phyloP scores from a whole-genome alignment of 1,284 basidiomycete species.

The Paramarasmius palmivorus region DNA sequence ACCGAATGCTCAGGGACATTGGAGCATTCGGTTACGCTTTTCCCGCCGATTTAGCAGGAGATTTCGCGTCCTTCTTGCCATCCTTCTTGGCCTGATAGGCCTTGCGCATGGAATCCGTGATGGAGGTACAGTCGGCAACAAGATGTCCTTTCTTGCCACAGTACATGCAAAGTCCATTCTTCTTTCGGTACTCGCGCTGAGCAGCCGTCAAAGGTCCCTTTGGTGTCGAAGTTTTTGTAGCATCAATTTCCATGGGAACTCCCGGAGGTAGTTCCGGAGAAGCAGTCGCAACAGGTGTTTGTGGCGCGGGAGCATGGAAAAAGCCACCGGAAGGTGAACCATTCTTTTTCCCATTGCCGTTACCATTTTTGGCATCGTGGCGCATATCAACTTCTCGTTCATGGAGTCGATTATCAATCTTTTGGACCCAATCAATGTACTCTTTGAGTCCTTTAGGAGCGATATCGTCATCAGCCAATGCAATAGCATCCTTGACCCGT shows the following conservation, averaged over 20 bases:
- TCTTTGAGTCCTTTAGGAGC: neutral
- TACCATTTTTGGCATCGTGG: neutral
- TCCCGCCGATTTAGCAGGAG: too few relatives aligned
- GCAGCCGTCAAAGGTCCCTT: neutral
- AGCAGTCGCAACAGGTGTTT: neutral
- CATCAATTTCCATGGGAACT: neutral
- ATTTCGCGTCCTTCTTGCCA: too few relatives aligned
- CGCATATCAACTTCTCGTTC: neutral
- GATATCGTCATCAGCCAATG: neutral
- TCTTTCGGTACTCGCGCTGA: neutral
- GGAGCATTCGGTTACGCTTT: constrained; percentile 10
- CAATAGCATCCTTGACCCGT: constrained; percentile 11
- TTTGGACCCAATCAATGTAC: neutral
- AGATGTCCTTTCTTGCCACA: neutral
- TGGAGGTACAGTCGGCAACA: neutral
- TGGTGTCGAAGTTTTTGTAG: neutral
- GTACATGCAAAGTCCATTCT: neutral
- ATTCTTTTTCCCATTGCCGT: neutral
- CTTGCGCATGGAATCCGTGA: neutral
- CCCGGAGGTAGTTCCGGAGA: neutral
- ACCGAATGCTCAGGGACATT: constrained; percentile 6
- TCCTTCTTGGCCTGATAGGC: neutral
- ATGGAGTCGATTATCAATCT: neutral
- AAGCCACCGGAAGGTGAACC: neutral
- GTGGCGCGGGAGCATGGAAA: neutral